Evolutionary conservation across 2,329 filamentous ascomycete species (phyloP).

Genomic region (Trichoderma sp.): DNA sequence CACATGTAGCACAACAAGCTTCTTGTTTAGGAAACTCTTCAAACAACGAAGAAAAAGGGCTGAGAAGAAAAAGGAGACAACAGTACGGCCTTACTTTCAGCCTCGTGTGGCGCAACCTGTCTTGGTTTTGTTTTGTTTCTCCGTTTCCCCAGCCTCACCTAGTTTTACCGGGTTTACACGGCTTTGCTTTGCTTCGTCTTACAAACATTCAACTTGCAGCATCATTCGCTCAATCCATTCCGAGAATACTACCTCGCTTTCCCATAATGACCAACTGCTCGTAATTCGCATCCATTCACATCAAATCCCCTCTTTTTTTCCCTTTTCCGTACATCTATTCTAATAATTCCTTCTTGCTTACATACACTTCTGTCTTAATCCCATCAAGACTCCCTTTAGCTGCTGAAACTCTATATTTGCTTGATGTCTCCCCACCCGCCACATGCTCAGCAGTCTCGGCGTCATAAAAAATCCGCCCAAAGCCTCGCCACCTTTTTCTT

Average conservation of each 20-base stretch:
- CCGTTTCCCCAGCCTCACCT: background rate
- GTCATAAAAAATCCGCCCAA: background rate
- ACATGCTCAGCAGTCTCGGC: background rate
- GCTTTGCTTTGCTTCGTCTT: background rate
- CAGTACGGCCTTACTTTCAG: background rate
- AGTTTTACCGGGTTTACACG: background rate
- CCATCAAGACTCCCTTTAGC: too few relatives aligned
- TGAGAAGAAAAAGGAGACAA: background rate
- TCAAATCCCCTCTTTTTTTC: background rate
- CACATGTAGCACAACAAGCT: background rate
- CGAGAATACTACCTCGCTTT: background rate
- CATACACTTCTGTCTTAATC: background rate
- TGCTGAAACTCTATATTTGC: background rate
- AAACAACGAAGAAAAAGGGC: background rate
- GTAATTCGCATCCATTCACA: background rate
- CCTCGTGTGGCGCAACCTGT: slow-evolving; percentile 10
- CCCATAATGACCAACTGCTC: background rate
- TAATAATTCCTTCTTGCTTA: background rate
- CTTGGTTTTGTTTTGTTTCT: background rate
- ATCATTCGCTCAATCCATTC: background rate
- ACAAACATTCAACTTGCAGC: background rate
- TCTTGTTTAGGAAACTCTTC: background rate
- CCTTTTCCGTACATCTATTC: background rate
- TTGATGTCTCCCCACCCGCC: background rate
- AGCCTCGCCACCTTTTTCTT: background rate